Base-by-base conservation (phyloP, 208 protist genomes). In the Trypanosomatidae sp. region DNA sequence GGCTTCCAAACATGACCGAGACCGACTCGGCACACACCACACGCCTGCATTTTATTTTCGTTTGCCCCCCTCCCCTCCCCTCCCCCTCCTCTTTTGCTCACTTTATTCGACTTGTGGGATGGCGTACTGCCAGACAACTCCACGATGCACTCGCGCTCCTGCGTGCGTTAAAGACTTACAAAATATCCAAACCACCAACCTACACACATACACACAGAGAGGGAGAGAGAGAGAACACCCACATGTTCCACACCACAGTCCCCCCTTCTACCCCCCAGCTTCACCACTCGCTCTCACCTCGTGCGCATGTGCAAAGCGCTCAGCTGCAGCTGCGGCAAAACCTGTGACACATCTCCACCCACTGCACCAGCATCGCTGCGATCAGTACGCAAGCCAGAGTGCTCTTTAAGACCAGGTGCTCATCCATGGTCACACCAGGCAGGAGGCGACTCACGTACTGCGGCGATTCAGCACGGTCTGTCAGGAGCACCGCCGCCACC, bases 271-370 rank as follows among this genome's bases (percentile, higher is more conserved):
- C 22, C 53, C 46, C 46, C 46, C 46, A 25, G 19, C 49, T 53
- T 19, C 49, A 53, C 49, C 52, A 15, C n/a, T 13, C 52, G 9
- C 1, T 1, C n/a, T 17, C 33, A n/a, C 58, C 15, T 44, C 36
- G 22, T 41, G 28, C 30, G 30, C 33, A 19, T 25, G 25, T 62
- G 12, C 30, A 52, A n/a, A 9, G 46, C 8, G 53, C 15, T 73
- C 19, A 80, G 62, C 64, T 55, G 70, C 62, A 67, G 56, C 69
- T 47, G 64, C 9, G 52, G 71, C 65, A 50, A 25, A 62, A 9
- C 17, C 75, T 62, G 25, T 84, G 73, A 36, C 70, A 33, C 30
- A 80, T 46, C 56, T 84, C 80, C 56, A 78, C 74, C 64, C 75
- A 79, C 64, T 79, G 75, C 69, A 79, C 75, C 49, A 73, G 4